Conservation (phyloP, 2,329 filamentous ascomycete genomes). For the Cercospora canescens region DNA sequence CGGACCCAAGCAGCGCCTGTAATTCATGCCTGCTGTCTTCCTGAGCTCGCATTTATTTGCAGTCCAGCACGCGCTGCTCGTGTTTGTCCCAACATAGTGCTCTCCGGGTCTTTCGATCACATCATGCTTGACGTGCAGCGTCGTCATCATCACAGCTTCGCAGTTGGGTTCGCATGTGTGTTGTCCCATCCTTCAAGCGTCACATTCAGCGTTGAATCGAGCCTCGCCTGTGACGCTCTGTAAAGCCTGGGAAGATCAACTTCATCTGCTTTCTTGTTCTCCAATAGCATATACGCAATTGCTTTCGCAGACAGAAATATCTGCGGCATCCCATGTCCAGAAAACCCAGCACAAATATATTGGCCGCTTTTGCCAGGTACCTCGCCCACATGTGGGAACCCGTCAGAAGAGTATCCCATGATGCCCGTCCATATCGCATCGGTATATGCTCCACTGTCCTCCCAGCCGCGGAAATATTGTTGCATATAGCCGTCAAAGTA, state of each 20-base stretch:
- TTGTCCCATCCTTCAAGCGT: constrained; percentile 20
- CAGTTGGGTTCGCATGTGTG: constrained; percentile 6
- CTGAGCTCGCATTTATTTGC: too few species aligned
- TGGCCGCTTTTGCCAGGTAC: constrained; percentile 24
- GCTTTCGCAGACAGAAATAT: constrained; percentile 26
- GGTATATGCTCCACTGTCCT: constrained; percentile 34
- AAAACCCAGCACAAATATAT: constrained; percentile 29
- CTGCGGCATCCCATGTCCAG: constrained; percentile 27
- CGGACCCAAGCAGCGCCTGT: too few species aligned
- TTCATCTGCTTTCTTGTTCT: constrained; percentile 11
- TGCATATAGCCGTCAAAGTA: constrained; percentile 55
- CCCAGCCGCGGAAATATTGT: constrained; percentile 51
- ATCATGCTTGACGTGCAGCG: constrained; percentile 29
- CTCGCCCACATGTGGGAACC: constrained; percentile 26
- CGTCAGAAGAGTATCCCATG: constrained; percentile 30
- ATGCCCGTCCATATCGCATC: constrained; percentile 49
- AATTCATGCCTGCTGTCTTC: too few species aligned
- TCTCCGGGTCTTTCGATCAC: not conserved
- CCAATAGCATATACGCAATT: constrained; percentile 21
- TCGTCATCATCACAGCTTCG: constrained; percentile 29
- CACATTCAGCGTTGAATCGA: constrained; percentile 19
- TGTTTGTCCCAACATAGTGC: too few species aligned
- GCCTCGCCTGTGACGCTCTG: constrained; percentile 15
- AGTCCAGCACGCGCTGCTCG: too few species aligned
- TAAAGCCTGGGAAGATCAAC: constrained; percentile 25